These are phyloP conservation scores for Monosiga brevicollis DNA, from an alignment of 78 protist genomes.

Conservation along the genomic window DNA sequence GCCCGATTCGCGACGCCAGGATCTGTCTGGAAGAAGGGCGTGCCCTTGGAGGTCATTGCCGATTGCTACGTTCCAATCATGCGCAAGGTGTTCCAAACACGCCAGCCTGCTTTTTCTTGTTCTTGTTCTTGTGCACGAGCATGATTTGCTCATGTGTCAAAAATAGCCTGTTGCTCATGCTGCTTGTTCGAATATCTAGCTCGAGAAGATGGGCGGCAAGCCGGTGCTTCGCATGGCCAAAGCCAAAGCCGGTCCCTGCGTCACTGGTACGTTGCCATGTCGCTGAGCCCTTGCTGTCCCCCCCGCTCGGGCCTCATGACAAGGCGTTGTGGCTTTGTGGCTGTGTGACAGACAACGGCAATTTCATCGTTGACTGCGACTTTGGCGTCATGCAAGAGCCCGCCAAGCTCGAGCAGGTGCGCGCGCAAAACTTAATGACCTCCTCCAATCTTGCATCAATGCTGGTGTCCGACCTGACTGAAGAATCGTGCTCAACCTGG, in stretches of 20 bases:
- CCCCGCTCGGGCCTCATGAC: not conserved
- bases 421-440: not conserved
- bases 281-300: not conserved
- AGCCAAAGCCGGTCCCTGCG: slow-evolving; percentile 74
- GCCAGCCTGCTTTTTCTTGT: too few species aligned
- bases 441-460: not conserved
- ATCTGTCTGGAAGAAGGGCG: slow-evolving; percentile 52
- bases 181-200: too few species aligned
- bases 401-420: slow-evolving; percentile 1
- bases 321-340: not conserved
- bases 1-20: not conserved
- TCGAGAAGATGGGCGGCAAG: not conserved
- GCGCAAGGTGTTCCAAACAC: not conserved
- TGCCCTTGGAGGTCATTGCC: slow-evolving; percentile 74
- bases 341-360: slow-evolving; percentile 56
- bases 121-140: too few species aligned
- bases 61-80: slow-evolving; percentile 18
- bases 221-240: slow-evolving; percentile 45
- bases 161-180: too few species aligned
- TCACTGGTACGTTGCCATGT: slow-evolving; percentile 3
- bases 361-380: slow-evolving; percentile 58
- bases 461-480: not conserved
- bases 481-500: not conserved
- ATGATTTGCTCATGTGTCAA: too few species aligned
- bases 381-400: slow-evolving; percentile 40